Percentiles rank a stretch among this genome's conserved stretches.
These are phyloP conservation scores for Ceratocystis cacaofunesta DNA, from an alignment of 2,329 filamentous ascomycete species.

Conservation along the genomic window DNA sequence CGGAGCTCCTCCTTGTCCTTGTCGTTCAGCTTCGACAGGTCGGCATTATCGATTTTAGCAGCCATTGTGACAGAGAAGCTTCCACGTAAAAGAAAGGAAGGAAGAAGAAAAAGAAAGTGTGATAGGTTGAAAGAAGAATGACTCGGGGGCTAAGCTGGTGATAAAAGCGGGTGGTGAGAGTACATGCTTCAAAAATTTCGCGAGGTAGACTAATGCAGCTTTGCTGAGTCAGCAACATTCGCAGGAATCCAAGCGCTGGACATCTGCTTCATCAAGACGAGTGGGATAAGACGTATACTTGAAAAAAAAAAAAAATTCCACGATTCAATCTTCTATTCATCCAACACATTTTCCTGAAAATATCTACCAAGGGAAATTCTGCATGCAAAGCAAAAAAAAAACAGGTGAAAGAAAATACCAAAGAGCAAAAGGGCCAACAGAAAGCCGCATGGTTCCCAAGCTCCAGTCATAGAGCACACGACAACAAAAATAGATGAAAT, in stretches of 20 bases:
- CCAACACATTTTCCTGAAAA: background rate
- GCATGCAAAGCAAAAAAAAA: background rate
- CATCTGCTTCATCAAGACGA: background rate
- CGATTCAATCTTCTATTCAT: background rate
- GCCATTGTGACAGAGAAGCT: constrained; percentile 22
- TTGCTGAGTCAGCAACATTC: constrained; percentile 1
- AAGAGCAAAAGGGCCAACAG: background rate
- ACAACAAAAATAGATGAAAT: background rate
- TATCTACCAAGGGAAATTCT: background rate
- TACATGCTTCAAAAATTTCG: constrained; percentile 4
- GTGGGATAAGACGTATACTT: background rate
- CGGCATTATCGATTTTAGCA: constrained; percentile 35
- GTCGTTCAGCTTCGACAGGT: constrained; percentile 61
- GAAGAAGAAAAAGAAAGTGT: background rate
- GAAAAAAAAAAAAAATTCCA: background rate
- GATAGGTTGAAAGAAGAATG: background rate
- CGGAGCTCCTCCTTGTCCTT: constrained; percentile 78
- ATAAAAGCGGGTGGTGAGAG: background rate
- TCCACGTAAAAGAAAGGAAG: background rate
- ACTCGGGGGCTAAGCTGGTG: background rate
- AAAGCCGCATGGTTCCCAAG: background rate
- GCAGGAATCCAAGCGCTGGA: background rate
- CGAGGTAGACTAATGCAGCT: background rate
- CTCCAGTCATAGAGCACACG: background rate
- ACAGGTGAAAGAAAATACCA: constrained; percentile 4